These are phyloP conservation scores for Aspergillus incahuasiensis DNA, from an alignment of 495 filamentous ascomycete species.

Conservation along the genomic window DNA sequence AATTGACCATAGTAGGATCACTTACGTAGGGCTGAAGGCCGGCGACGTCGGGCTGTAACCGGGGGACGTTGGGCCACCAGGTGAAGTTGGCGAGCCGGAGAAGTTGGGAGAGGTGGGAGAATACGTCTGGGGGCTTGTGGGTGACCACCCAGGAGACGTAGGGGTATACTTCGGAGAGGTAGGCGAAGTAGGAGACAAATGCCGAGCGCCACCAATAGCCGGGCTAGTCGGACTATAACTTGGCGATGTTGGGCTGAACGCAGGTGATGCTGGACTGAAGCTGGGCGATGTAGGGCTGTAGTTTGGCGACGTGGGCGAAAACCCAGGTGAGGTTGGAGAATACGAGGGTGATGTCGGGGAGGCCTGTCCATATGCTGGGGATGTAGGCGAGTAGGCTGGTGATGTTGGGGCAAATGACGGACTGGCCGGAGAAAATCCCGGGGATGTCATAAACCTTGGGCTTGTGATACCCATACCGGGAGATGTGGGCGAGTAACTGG, in stretches of 20 bases:
- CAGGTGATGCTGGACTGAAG: constrained; percentile 57
- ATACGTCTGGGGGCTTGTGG: constrained; percentile 65
- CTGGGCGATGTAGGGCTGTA: constrained; percentile 61
- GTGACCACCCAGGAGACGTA: constrained; percentile 65
- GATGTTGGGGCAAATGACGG: constrained; percentile 70
- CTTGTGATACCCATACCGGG: constrained; percentile 57
- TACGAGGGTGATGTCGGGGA: constrained; percentile 70
- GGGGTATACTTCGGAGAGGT: constrained; percentile 74
- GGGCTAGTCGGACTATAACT: constrained; percentile 69
- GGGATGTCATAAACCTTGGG: constrained; percentile 50
- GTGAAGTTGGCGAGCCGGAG: constrained; percentile 54
- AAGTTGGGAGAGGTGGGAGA: constrained; percentile 73
- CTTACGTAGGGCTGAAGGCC: constrained; percentile 44
- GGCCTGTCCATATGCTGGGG: constrained; percentile 60
- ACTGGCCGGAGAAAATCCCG: constrained; percentile 60
- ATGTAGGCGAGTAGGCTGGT: constrained; percentile 80
- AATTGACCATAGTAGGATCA: background rate
- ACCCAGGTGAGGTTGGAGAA: constrained; percentile 79
- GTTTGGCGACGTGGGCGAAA: constrained; percentile 67
- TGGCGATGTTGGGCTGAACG: constrained; percentile 54
- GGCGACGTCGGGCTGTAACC: constrained; percentile 55
- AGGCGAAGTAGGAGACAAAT: constrained; percentile 61
- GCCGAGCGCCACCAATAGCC: constrained; percentile 44
- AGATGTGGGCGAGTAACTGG: constrained; percentile 60
- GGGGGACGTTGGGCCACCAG: constrained; percentile 48